These are phyloP conservation scores for Aspergillus vadensis DNA, from an alignment of 2,329 filamentous ascomycete genomes.

Conservation along the genomic window DNA sequence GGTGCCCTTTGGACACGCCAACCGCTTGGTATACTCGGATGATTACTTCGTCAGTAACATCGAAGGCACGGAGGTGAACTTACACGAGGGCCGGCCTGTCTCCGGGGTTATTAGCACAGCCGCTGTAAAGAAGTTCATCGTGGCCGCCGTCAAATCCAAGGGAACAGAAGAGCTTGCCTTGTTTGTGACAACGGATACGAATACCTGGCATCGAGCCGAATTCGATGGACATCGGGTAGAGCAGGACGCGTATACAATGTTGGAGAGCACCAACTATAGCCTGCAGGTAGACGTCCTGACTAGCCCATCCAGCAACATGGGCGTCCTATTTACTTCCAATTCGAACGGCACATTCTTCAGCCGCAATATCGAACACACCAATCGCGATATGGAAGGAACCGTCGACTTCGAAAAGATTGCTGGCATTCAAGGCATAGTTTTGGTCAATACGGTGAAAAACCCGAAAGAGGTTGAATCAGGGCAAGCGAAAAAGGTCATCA, in stretches of 20 bases:
- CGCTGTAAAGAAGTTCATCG: conserved; percentile 79
- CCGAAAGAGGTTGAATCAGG: conserved; percentile 68
- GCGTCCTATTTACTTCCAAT: conserved; percentile 90
- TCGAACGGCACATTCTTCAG: conserved; percentile 97
- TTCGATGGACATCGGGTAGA: conserved; percentile 86
- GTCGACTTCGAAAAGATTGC: conserved; percentile 96
- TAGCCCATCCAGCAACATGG: conserved; percentile 67
- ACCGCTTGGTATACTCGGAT: conserved; percentile 78
- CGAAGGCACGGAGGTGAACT: conserved; percentile 66
- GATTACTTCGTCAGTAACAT: conserved; percentile 71
- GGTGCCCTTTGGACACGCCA: conserved; percentile 70
- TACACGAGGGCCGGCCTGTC: conserved; percentile 73
- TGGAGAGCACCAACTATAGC: conserved; percentile 97
- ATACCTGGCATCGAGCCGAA: conserved; percentile 86
- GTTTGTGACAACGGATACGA: conserved; percentile 81
- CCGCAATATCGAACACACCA: conserved; percentile 87
- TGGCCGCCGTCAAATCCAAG: conserved; percentile 77
- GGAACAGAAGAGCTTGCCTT: conserved; percentile 88
- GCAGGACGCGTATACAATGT: conserved; percentile 82
- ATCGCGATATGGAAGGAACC: conserved; percentile 71
- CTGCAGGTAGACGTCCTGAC: conserved; percentile 94
- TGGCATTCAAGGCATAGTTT: conserved; percentile 85
- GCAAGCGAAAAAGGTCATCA: conserved; percentile 65
- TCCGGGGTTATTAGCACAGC: conserved; percentile 80
- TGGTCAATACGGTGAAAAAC: conserved; percentile 89